Evolutionary conservation across 164 flowering plant species (phyloP).

Genomic region (Nymphaea thermarum): DNA sequence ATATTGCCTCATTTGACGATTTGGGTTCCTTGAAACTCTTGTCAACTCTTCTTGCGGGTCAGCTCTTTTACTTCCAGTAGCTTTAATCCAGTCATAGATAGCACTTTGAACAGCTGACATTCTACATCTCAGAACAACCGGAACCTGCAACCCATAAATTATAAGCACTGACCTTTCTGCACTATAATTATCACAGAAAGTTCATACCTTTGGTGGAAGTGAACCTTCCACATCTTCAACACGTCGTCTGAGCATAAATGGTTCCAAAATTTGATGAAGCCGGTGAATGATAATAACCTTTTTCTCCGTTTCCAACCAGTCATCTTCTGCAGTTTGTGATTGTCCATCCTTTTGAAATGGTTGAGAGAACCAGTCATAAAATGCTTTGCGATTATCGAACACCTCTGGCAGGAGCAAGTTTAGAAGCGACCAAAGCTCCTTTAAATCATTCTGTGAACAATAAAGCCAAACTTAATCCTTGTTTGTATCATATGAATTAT

Average conservation of each 20-base stretch:
- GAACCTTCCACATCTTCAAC: conserved; percentile 99
- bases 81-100: conserved; percentile 94
- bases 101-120: conserved; percentile 96
- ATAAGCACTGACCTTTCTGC: not conserved
- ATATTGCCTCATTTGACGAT: conserved; percentile 58
- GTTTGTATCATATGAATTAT: too few species aligned
- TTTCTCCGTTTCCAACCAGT: conserved; percentile 99
- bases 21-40: conserved; percentile 59
- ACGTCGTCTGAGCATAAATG: conserved; percentile 99
- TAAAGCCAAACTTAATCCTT: not conserved
- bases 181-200: not conserved
- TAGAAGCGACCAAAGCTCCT: conserved; percentile 96
- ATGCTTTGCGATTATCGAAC: conserved; percentile 95
- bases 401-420: conserved; percentile 98
- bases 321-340: conserved; percentile 78
- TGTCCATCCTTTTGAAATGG: conserved; percentile 87
- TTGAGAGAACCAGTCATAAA: conserved; percentile 98
- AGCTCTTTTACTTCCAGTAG: conserved; percentile 87
- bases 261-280: conserved; percentile 98
- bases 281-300: conserved; percentile 95
- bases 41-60: conserved; percentile 84
- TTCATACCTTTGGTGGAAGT: conserved; percentile 84
- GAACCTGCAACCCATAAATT: conserved; percentile 44
- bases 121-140: conserved; percentile 78
- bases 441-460: conserved; percentile 84